Conservation (phyloP, 228 moss, liverwort and hornwort species). For the Sphagnum fallax region DNA sequence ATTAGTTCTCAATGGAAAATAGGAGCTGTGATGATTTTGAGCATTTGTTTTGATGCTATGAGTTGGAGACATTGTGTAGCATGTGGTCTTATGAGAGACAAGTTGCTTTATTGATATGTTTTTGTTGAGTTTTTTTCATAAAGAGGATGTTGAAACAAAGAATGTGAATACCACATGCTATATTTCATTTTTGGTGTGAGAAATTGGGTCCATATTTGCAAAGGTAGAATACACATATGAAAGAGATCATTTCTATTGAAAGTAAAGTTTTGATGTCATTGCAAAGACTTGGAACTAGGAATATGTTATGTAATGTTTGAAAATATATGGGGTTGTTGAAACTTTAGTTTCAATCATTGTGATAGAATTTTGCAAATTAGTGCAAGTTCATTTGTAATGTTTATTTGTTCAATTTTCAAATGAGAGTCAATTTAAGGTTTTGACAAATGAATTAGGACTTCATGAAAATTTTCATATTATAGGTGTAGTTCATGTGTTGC, state of each 20-base stretch:
- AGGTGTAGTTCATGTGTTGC: neutral
- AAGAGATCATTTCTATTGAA: neutral
- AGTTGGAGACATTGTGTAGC: too few species aligned
- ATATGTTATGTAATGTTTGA: neutral
- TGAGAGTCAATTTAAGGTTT: neutral
- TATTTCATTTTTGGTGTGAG: neutral
- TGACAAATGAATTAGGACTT: neutral
- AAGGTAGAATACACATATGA: too few species aligned
- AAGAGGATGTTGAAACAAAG: conserved; percentile 3
- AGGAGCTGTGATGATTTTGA: too few species aligned
- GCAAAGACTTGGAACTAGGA: neutral
- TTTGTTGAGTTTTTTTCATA: neutral
- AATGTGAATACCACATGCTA: neutral
- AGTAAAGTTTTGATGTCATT: neutral
- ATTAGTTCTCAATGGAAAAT: too few species aligned
- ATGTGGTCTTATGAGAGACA: neutral
- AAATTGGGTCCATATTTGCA: neutral
- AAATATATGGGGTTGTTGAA: neutral
- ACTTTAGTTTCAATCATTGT: neutral
- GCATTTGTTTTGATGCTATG: too few species aligned
- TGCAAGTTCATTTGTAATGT: neutral
- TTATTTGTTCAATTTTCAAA: neutral
- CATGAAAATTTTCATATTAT: neutral
- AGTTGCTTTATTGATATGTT: neutral
- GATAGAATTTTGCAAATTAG: neutral